These are phyloP conservation scores for Penicillium sp. DNA, from an alignment of 2,329 filamentous ascomycete genomes.

Conservation along the genomic window DNA sequence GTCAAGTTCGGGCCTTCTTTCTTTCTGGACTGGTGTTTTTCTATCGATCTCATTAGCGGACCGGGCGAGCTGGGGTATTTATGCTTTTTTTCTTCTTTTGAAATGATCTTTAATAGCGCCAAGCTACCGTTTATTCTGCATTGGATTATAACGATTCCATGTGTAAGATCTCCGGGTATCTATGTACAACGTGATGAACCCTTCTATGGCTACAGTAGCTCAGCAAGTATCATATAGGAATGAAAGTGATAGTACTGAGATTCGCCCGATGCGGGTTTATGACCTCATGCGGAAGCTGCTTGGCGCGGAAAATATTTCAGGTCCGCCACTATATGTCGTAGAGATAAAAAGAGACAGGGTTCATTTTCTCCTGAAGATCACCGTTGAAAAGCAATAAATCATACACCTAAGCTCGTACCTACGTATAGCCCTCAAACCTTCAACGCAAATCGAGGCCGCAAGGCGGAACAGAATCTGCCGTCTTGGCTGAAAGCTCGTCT, in stretches of 20 bases:
- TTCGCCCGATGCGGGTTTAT: conserved; percentile 4
- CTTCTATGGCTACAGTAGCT: conserved; percentile 15
- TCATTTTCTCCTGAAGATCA: background rate
- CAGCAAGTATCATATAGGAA: too few species aligned
- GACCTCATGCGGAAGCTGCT: conserved; percentile 11
- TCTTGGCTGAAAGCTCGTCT: background rate
- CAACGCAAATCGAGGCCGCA: background rate
- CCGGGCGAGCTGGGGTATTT: conserved; percentile 16
- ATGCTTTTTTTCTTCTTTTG: conserved; percentile 18
- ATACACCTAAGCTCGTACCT: background rate
- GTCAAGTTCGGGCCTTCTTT: conserved; percentile 4
- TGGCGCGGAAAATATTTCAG: conserved; percentile 14
- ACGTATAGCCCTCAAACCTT: background rate
- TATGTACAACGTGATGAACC: background rate
- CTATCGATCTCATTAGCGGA: conserved; percentile 24
- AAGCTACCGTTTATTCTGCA: conserved; percentile 4
- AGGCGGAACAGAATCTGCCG: conserved; percentile 14
- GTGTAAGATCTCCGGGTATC: background rate
- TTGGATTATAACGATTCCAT: background rate
- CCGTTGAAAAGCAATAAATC: background rate
- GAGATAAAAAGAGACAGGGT: background rate
- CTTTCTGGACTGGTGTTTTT: conserved; percentile 21
- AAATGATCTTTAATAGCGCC: conserved; percentile 15
- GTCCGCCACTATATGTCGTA: background rate
- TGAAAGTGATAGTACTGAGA: background rate